Evolutionary conservation across 2,329 filamentous ascomycete genomes (phyloP), one percentile per base, ranked within the genome.

Genomic region (Calonectria henricotiae): DNA sequence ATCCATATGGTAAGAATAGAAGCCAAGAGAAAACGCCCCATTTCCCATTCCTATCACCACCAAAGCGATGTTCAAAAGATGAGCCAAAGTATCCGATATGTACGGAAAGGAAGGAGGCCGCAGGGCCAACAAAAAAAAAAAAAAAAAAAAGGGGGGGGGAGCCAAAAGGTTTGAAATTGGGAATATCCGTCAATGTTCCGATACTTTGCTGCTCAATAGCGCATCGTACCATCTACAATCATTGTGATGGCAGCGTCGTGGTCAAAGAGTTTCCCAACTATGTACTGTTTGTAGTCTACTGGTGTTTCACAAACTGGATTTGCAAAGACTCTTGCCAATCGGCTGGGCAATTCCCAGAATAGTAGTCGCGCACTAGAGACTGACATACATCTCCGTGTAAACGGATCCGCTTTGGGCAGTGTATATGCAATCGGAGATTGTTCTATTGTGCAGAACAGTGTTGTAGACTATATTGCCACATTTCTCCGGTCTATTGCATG

Each of bases 351-450:
- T 5, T 83, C 85, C 15, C 96, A 99, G 82, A 95, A 90, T 73
- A 99, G 99, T 83, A 90, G 89, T 44, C 95, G 96, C 80, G 96
- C 97, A 2, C 88, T 99, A 9, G 96, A 98, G 81, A 99, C 96
- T 0, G 96, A 99, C 80, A 91, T 94, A 1, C 96, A 99, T 80
- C 91, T 98, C 9, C 94, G 96, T 46, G 86, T 99, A 0, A 93
- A 93, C 70, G 96, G 96, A 64, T 90, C 96, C 0, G 96, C 96
- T 0, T 84, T 98, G 0, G 96, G 96, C 43, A 95, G 98, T 71
- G 95, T 99, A 23, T 99, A 99, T 79, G 95, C 95, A 58, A 95
- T 99, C 71, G 96, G 96, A 15, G 96, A 99, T 83, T 98, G 96
- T 84, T 88, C 94, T 7, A 99, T 96, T 0, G 96, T 99, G 0